Evolutionary conservation across 257 asterid genomes (phyloP).

Genomic region (Solanum infundibuliforme): DNA sequence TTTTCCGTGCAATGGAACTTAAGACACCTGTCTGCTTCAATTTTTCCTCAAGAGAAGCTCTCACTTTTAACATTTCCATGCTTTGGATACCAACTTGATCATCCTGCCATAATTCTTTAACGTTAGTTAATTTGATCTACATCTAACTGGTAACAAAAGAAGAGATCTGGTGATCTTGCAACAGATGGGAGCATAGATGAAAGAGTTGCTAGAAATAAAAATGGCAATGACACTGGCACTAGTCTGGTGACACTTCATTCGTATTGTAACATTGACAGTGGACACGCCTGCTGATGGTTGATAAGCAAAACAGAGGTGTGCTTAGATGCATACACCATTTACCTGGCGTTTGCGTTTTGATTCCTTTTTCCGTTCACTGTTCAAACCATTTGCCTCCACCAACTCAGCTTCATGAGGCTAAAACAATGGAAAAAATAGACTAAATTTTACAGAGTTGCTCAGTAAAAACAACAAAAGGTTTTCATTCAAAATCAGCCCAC

Average conservation of each 20-base stretch:
- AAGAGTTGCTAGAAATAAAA: not conserved
- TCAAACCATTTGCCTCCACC: conserved; percentile 23
- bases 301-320: not conserved
- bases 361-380: conserved; percentile 20
- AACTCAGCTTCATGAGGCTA: conserved; percentile 27
- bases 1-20: conserved; percentile 44
- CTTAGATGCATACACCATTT: conserved; percentile 11
- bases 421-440: not conserved
- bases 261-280: not conserved
- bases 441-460: not conserved
- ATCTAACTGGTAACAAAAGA: not conserved
- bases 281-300: not conserved
- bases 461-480: not conserved
- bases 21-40: conserved; percentile 67
- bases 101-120: conserved; percentile 33
- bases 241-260: not conserved
- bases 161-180: not conserved
- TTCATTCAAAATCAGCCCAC: not conserved
- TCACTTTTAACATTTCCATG: conserved; percentile 73
- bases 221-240: not conserved
- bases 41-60: conserved; percentile 86
- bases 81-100: conserved; percentile 58
- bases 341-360: conserved; percentile 44
- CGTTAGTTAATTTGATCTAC: not conserved
- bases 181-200: not conserved